These are phyloP conservation scores for Hypoxylon perforatum DNA, from an alignment of 495 filamentous ascomycete genomes.

Conservation along the genomic window DNA sequence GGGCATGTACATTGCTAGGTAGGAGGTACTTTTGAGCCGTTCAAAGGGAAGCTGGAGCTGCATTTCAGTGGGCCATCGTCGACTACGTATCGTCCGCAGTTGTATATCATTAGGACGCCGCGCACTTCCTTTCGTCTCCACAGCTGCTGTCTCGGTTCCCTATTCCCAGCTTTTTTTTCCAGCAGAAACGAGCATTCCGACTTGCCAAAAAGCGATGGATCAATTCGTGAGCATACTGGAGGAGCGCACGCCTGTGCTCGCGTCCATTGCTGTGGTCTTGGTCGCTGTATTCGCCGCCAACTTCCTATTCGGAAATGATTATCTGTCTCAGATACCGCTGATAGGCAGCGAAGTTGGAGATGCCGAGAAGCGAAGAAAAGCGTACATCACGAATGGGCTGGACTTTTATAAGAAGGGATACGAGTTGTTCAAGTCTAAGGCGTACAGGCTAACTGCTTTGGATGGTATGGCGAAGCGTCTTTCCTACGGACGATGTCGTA, in stretches of 20 bases:
- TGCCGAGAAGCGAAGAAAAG: constrained; percentile 48
- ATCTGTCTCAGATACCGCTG: constrained; percentile 40
- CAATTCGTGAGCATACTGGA: constrained; percentile 19
- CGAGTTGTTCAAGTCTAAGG: constrained; percentile 49
- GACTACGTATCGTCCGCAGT: too few relatives aligned
- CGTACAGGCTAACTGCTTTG: constrained; percentile 46
- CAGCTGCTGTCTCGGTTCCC: too few relatives aligned
- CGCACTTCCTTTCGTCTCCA: too few relatives aligned
- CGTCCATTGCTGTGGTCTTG: constrained; percentile 37
- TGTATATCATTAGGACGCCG: too few relatives aligned
- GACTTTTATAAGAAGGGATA: constrained; percentile 50
- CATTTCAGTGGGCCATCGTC: too few relatives aligned
- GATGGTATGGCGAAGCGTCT: constrained; percentile 35
- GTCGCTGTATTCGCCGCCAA: constrained; percentile 39
- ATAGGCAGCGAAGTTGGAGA: constrained; percentile 45
- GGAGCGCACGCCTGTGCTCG: constrained; percentile 44
- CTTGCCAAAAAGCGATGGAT: constrained; percentile 12
- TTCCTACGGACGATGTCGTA: neutral
- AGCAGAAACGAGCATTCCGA: too few relatives aligned
- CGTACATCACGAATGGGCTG: constrained; percentile 38
- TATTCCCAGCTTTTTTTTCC: too few relatives aligned
- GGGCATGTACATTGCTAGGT: too few relatives aligned
- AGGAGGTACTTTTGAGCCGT: too few relatives aligned
- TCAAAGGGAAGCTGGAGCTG: too few relatives aligned
- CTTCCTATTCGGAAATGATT: constrained; percentile 19